Conservation (phyloP, 176 grass and related monocot genomes). For the Tillandsia leiboldiana region DNA sequence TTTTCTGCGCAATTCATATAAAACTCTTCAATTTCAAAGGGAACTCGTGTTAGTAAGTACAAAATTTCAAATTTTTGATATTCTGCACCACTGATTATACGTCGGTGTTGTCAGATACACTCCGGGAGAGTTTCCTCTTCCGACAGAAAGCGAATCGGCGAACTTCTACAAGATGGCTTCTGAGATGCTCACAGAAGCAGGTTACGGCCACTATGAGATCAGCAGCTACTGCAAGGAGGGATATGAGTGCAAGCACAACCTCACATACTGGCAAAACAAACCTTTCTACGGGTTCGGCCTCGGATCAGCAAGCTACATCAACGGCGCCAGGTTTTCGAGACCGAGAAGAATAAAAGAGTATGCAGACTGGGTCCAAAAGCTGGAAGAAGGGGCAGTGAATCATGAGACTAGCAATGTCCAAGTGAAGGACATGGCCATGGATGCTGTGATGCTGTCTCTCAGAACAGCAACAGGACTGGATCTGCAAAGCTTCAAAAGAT, state of each 20-base stretch:
- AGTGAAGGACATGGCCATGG: constrained; percentile 71
- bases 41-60: background rate
- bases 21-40: too few species aligned
- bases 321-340: constrained; percentile 60
- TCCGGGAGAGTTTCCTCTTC: constrained; percentile 75
- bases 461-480: constrained; percentile 71
- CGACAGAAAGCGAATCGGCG: constrained; percentile 48
- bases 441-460: constrained; percentile 74
- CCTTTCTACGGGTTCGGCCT: constrained; percentile 80
- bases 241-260: constrained; percentile 83
- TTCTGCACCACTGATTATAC: background rate
- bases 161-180: constrained; percentile 89
- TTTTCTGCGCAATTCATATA: too few species aligned
- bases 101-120: constrained; percentile 40
- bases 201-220: constrained; percentile 80
- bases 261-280: constrained; percentile 67
- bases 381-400: constrained; percentile 43
- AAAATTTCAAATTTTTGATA: background rate
- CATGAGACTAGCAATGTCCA: constrained; percentile 25
- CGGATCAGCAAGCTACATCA: constrained; percentile 74
- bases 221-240: constrained; percentile 80
- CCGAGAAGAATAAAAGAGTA: constrained; percentile 81
- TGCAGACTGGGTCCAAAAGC: constrained; percentile 53
- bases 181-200: constrained; percentile 45
- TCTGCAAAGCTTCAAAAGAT: constrained; percentile 48